Evolutionary conservation across 2,329 filamentous ascomycete species (phyloP).

Genomic region (Madurella fahalii): DNA sequence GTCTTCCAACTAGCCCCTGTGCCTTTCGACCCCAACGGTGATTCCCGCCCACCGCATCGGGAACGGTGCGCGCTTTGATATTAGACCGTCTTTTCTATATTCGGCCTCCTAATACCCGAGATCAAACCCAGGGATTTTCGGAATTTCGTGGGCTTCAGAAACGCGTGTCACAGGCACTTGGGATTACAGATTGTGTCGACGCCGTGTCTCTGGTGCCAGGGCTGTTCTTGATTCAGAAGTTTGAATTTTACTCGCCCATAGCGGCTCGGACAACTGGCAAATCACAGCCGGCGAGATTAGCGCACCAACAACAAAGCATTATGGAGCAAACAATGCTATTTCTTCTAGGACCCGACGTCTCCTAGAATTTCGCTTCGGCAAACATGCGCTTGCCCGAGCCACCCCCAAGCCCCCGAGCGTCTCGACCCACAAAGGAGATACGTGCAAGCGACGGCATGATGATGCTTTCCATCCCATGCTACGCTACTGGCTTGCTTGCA

Average conservation of each 20-base stretch:
- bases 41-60: no score
- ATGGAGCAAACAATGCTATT: no score
- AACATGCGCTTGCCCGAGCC: not conserved
- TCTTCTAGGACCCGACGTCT: no score
- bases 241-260: slow-evolving; percentile 13
- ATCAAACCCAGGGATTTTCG: not conserved
- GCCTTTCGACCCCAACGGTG: no score
- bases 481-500: not conserved
- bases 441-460: not conserved
- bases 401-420: not conserved
- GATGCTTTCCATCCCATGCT: not conserved
- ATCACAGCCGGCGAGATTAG: not conserved
- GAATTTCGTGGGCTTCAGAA: not conserved
- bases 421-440: not conserved
- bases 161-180: not conserved
- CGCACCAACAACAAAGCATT: not conserved
- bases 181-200: not conserved
- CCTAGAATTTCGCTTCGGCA: no score
- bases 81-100: no score
- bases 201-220: not conserved
- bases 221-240: slow-evolving; percentile 6
- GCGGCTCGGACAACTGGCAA: not conserved
- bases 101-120: no score
- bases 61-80: no score
- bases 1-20: no score